Evolutionary conservation across 176 grass and related monocot species (phyloP), one percentile per base, ranked within the genome.

Genomic region (Musa schizocarpa): DNA sequence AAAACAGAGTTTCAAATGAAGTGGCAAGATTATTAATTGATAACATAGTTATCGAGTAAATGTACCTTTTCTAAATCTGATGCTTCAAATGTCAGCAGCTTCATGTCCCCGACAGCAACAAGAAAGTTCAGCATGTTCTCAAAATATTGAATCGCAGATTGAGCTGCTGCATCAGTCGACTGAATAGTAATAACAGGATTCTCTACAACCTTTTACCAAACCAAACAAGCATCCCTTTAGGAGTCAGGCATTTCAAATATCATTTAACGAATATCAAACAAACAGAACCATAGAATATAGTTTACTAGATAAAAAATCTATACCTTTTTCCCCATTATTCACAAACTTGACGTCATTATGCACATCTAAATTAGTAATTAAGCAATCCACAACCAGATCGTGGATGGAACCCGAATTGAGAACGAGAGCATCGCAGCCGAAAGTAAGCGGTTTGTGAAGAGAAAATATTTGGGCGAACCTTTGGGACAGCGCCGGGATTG

Each of bases 61-160:
- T 48, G 26, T 74, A 96, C 92, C 88, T 90, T 88, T 74, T 96
- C 92, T 79, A 96, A 85, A 80, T 96, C 88, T 1, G 88, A 96
- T 24, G 88, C 69, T 81, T 96, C 92, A 84, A 96, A 96, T 2
- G 58, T 88, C 83, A 96, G 68, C 52, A 96, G 81, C 56, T 96
- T 86, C 92, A 96, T 96, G 19, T 79, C 76, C 10, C 79, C 74
- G 16, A 96, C 92, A 2, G 86, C 92, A 51, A 96, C 86, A 71
- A 96, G 87, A 57, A 96, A 96, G 71, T 96, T 96, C 71, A 88
- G 78, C 92, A 85, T 91, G 70, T 96, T 96, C 86, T 96, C 92
- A 8, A 96, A 96, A 73, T 96, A 96, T 63, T 96, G 92, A 17
- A 96, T 96, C 0, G 88, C 92, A 12, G 86, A 96, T 57, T 96